phyloP scores from a whole-genome alignment of 139 green algal genomes.

The Chlamydomonas eustigma region DNA sequence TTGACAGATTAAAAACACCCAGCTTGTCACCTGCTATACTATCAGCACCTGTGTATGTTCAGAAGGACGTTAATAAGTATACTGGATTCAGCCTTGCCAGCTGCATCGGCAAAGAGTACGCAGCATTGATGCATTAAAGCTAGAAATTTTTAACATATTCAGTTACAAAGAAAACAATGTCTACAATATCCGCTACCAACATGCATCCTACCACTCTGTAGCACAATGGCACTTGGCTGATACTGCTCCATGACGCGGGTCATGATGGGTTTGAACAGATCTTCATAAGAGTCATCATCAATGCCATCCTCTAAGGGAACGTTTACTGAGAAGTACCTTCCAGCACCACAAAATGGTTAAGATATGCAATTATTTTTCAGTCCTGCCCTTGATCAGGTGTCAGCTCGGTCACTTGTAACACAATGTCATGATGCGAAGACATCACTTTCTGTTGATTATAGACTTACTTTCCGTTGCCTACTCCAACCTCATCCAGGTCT shows the following conservation, averaged over 20 bases:
- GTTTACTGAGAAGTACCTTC: slow-evolving; percentile 75
- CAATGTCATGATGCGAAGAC: not conserved
- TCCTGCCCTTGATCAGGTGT: too few species aligned
- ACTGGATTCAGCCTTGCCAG: too few species aligned
- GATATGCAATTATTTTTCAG: too few species aligned
- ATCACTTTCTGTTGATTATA: too few species aligned
- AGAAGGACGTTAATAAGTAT: not conserved
- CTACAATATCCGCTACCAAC: too few species aligned
- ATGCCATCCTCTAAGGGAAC: slow-evolving; percentile 88
- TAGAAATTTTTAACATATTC: too few species aligned
- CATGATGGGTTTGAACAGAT: slow-evolving; percentile 84
- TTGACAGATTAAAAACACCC: slow-evolving; percentile 89
- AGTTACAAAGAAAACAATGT: too few species aligned
- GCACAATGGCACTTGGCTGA: slow-evolving; percentile 12
- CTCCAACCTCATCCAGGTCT: slow-evolving; percentile 78
- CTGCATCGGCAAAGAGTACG: too few species aligned
- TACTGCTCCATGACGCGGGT: slow-evolving; percentile 86
- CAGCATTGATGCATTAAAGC: too few species aligned
- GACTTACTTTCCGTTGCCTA: slow-evolving; percentile 60
- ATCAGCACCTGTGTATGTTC: slow-evolving; percentile 78
- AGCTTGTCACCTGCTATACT: slow-evolving; percentile 83
- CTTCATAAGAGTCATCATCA: slow-evolving; percentile 75
- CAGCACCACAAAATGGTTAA: not conserved
- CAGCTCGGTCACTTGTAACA: too few species aligned
- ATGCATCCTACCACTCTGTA: slow-evolving; percentile 13